Evolutionary conservation across 31 red algal species (phyloP).

Genomic region (Porphyra umbilicalis): DNA sequence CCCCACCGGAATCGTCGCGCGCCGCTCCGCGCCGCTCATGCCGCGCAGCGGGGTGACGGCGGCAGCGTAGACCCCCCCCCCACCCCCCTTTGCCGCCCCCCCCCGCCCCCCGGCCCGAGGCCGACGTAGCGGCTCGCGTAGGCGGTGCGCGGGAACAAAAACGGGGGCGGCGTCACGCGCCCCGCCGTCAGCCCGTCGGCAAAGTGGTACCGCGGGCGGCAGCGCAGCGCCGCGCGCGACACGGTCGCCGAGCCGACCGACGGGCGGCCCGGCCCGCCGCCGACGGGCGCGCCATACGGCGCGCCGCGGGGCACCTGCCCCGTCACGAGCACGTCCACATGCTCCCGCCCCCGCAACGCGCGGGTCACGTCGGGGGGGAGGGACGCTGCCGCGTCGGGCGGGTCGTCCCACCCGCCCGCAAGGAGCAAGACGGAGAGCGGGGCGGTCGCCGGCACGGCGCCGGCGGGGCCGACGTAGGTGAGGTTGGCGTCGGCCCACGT

Average conservation of each 20-base stretch:
- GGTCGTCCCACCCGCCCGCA: constrained; percentile 3
- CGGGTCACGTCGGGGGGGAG: not conserved
- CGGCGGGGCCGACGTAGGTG: not conserved
- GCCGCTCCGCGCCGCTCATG: not conserved
- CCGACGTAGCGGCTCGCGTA: not conserved
- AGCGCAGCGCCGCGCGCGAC: not conserved
- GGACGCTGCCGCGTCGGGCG: not conserved
- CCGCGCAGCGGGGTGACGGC: not conserved
- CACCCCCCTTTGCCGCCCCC: not conserved
- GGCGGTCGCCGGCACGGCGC: not conserved
- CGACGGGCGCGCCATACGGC: not conserved
- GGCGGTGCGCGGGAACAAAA: not conserved
- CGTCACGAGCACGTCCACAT: not conserved
- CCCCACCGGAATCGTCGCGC: not conserved
- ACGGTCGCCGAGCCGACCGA: not conserved
- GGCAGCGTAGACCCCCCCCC: not conserved
- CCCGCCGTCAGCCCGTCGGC: not conserved
- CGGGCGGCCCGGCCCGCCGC: not conserved
- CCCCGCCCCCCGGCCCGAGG: not conserved
- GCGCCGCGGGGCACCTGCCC: not conserved
- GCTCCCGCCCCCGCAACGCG: not conserved
- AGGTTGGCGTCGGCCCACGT: not conserved
- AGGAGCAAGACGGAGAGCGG: not conserved
- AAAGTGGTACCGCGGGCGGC: not conserved
- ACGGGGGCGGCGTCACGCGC: not conserved